These are phyloP conservation scores for Ophiognomonia clavigignenti-juglandacearum DNA, from an alignment of 2,329 filamentous ascomycete genomes.

Conservation along the genomic window DNA sequence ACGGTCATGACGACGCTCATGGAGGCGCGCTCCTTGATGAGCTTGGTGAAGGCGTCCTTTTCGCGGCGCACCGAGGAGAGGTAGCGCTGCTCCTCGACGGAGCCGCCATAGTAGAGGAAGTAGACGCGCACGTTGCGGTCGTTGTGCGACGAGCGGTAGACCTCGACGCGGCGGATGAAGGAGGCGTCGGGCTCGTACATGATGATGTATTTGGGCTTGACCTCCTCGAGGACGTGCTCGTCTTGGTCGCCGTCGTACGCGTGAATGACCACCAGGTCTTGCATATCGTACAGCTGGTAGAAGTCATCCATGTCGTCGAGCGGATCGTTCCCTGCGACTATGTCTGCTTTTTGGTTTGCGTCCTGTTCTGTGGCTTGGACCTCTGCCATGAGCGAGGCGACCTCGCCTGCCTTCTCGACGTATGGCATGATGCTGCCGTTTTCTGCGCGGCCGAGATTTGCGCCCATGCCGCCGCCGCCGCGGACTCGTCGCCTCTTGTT, in stretches of 20 bases:
- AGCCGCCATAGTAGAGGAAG: conserved; percentile 93
- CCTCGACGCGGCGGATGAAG: conserved; percentile 90
- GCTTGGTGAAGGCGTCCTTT: conserved; percentile 90
- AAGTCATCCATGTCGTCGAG: conserved; percentile 89
- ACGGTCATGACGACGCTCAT: conserved; percentile 87
- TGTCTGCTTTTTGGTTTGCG: conserved; percentile 68
- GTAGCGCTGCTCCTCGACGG: conserved; percentile 93
- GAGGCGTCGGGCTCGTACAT: conserved; percentile 98
- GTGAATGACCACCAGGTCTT: conserved; percentile 82
- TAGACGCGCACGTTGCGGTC: conserved; percentile 88
- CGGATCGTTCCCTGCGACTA: conserved; percentile 60
- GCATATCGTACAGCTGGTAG: conserved; percentile 87
- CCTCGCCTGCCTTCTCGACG: conserved; percentile 78
- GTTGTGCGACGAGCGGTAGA: conserved; percentile 91
- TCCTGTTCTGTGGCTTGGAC: conserved; percentile 78
- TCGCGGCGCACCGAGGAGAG: conserved; percentile 85
- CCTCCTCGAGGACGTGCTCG: conserved; percentile 91
- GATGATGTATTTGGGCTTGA: conserved; percentile 89
- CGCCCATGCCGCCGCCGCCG: conserved; percentile 64
- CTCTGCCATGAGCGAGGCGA: conserved; percentile 76
- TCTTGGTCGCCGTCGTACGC: conserved; percentile 95
- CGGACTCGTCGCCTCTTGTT: conserved; percentile 85
- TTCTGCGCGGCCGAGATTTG: conserved; percentile 57
- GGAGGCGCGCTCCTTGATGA: conserved; percentile 88
- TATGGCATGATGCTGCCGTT: conserved; percentile 71